Evolutionary conservation across 208 protist species (phyloP).

Genomic region (Leishmania lainsoni): DNA sequence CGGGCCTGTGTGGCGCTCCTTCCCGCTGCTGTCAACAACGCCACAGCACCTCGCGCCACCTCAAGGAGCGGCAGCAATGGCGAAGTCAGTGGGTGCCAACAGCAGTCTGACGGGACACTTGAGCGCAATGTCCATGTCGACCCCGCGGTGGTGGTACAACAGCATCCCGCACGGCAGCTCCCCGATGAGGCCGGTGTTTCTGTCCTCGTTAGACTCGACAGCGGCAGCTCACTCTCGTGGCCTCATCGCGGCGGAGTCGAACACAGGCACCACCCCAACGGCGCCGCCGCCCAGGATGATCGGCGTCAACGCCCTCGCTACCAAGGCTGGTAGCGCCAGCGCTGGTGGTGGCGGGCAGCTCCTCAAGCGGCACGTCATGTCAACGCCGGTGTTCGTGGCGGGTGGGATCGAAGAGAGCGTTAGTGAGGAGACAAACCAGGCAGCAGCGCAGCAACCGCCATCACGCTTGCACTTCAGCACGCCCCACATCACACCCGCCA

Average conservation of each 20-base stretch:
- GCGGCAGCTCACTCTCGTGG: constrained; percentile 22
- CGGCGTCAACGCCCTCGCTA: not conserved
- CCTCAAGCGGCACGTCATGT: constrained; percentile 15
- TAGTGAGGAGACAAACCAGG: not conserved
- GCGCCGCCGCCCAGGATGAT: not conserved
- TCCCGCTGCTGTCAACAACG: not conserved
- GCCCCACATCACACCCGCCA: constrained; percentile 2
- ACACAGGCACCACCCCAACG: not conserved
- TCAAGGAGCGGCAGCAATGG: not conserved
- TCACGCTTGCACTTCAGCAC: constrained; percentile 13
- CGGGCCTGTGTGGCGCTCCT: not conserved
- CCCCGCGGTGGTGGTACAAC: constrained; percentile 19
- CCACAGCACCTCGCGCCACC: not conserved
- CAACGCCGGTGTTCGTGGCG: constrained; percentile 8
- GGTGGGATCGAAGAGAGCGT: constrained; percentile 4
- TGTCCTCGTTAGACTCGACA: constrained; percentile 27
- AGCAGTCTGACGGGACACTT: not conserved
- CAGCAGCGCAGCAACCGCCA: not conserved
- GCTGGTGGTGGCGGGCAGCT: not conserved
- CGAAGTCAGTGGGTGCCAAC: not conserved
- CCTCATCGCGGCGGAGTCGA: constrained; percentile 28
- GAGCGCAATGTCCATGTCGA: not conserved
- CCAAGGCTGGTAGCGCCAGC: not conserved
- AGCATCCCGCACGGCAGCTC: constrained; percentile 26
- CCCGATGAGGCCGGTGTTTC: constrained; percentile 27